phyloP scores from a whole-genome alignment of 225 moss, liverwort and hornwort genomes.

The Physcomitrium patens region DNA sequence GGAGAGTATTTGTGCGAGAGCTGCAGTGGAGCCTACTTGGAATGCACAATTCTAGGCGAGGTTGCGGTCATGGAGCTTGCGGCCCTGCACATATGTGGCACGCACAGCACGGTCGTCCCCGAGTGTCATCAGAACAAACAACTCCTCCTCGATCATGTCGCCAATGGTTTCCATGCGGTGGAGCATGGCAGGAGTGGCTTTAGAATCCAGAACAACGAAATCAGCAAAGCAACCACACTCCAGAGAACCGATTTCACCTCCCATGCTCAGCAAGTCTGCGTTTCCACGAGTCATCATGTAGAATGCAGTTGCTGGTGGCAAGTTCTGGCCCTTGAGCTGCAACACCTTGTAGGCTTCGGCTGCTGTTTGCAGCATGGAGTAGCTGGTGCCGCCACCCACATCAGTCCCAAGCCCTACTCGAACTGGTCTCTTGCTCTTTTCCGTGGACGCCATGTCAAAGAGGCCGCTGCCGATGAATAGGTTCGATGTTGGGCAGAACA shows the following conservation, averaged over 20 bases:
- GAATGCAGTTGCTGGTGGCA: conserved; percentile 35
- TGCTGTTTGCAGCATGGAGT: conserved; percentile 56
- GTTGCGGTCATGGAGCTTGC: conserved; percentile 34
- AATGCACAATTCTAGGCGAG: conserved; percentile 7
- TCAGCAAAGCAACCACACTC: conserved; percentile 47
- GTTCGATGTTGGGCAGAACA: conserved; percentile 54
- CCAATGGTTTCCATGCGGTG: conserved; percentile 49
- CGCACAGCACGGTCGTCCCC: conserved; percentile 55
- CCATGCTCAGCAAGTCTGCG: conserved; percentile 46
- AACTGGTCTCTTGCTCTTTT: conserved; percentile 23
- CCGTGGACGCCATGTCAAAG: conserved; percentile 39
- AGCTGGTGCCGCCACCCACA: conserved; percentile 60
- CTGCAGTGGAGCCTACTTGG: not conserved
- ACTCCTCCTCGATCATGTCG: conserved; percentile 43
- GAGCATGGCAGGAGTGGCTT: conserved; percentile 44
- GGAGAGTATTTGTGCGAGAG: too few relatives aligned
- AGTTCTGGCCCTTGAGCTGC: conserved; percentile 48
- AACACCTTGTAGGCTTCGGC: conserved; percentile 57
- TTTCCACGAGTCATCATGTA: conserved; percentile 60
- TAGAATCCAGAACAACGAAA: conserved; percentile 50
- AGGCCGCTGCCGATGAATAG: conserved; percentile 59
- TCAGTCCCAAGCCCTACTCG: conserved; percentile 45
- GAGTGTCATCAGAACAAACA: conserved; percentile 54
- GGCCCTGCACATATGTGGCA: conserved; percentile 51
- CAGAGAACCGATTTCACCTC: conserved; percentile 48